phyloP scores from a whole-genome alignment of 2,329 filamentous ascomycete species.

The Ramichloridium luteum region DNA sequence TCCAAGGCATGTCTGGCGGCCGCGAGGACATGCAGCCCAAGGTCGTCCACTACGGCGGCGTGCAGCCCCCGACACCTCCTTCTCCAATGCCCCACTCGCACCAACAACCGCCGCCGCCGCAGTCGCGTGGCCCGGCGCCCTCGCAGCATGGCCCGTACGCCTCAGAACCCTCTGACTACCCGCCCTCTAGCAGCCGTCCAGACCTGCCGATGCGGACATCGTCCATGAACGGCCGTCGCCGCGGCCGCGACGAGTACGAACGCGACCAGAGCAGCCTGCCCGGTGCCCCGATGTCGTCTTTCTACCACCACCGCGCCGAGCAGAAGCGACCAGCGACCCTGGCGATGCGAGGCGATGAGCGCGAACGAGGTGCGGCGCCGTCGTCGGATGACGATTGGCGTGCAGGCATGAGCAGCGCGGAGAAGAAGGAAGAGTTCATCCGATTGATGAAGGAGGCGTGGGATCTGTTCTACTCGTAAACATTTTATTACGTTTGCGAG shows the following conservation, averaged over 20 bases:
- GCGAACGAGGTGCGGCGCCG: no score
- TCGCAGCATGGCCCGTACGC: conserved; percentile 10
- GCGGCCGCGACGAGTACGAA: conserved; percentile 83
- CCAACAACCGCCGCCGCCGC: conserved; percentile 8
- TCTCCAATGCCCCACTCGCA: conserved; percentile 50
- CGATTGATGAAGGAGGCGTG: conserved; percentile 77
- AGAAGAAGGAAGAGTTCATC: conserved; percentile 92
- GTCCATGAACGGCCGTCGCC: conserved; percentile 54
- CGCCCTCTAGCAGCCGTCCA: conserved; percentile 10
- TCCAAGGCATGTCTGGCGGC: conserved; percentile 80
- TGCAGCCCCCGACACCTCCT: conserved; percentile 84
- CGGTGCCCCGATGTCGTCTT: background rate
- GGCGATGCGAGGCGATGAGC: conserved; percentile 17
- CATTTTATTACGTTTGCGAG: no score
- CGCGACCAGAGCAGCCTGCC: conserved; percentile 75
- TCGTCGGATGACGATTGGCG: conserved; percentile 38
- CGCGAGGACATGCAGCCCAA: conserved; percentile 84
- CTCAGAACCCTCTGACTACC: conserved; percentile 11
- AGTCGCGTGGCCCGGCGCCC: conserved; percentile 3
- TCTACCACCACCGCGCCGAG: conserved; percentile 49
- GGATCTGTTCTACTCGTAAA: conserved; percentile 88
- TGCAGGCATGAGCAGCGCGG: conserved; percentile 69
- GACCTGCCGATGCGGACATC: conserved; percentile 24
- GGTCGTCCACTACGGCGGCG: conserved; percentile 87
- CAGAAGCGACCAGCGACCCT: conserved; percentile 35